These are phyloP conservation scores for Penicillium vulpinum DNA, from an alignment of 2,329 filamentous ascomycete genomes.

Conservation along the genomic window DNA sequence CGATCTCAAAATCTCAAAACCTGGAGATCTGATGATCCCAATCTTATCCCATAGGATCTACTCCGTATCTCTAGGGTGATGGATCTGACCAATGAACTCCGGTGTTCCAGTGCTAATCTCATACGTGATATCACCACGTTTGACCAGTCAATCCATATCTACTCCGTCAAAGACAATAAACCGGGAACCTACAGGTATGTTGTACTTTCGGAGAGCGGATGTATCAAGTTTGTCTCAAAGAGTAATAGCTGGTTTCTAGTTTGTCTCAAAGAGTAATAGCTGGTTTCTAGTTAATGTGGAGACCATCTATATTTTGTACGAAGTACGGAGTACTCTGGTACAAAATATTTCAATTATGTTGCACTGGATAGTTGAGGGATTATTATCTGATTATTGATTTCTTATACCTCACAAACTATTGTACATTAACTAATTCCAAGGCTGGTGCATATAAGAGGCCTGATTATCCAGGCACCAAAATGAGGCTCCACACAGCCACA, in stretches of 20 bases:
- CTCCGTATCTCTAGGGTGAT: slow-evolving; percentile 1
- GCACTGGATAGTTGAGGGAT: not conserved
- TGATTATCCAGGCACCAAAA: not conserved
- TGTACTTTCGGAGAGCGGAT: not conserved
- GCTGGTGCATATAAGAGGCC: not conserved
- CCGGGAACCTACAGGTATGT: not conserved
- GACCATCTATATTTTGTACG: not conserved
- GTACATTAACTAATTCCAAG: no score
- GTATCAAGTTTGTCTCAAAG: not conserved
- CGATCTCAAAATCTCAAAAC: slow-evolving; percentile 2
- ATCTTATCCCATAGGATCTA: slow-evolving; percentile 10
- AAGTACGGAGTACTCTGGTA: no score
- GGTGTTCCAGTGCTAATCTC: not conserved
- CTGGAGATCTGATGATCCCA: slow-evolving; percentile 18
- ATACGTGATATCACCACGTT: not conserved
- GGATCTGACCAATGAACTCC: not conserved
- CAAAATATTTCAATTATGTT: not conserved
- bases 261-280: not conserved
- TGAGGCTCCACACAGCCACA: not conserved
- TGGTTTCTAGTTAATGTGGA: not conserved
- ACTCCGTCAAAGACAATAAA: not conserved
- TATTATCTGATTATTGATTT: not conserved
- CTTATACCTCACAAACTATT: not conserved
- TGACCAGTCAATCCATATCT: not conserved
- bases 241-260: not conserved